Base-by-base conservation (phyloP, 2,329 filamentous ascomycete species). In the Rhytidhysteron rufulum region DNA sequence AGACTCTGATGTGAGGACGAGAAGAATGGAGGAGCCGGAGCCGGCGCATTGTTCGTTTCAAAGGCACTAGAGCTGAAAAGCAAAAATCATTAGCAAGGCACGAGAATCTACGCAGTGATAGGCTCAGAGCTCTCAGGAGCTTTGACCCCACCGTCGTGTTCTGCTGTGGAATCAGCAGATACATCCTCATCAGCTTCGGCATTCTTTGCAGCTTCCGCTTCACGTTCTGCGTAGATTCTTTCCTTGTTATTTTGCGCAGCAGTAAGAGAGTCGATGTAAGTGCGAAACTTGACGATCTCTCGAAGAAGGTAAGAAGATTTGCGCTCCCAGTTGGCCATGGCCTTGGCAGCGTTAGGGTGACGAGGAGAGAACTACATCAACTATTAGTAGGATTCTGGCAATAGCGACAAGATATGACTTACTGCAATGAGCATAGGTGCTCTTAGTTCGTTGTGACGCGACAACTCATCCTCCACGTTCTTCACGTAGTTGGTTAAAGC, bases 291-390 rank as follows among this genome's bases (percentile, higher is more conserved):
- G 65, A 97, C 89, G 63, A 94, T 96, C 70, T 98, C 93, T 25
- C 87, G 77, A 10, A 97, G 75, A 30, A 98, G 71, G 61, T 97
- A 95, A 21, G 87, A 84, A 41, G 88, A 94, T 71, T 97, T 97
- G 58, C 86, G 83, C 72, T 98, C 90, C 91, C 93, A 98, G 66
- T 98, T 98, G 16, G 83, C 77, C 86, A 97, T 91, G 13, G 91
- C 88, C 66, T 86, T 90, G 47, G 72, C 73, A 13, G 83, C 79
- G 57, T 97, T 97, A 27, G 80, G 77, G 45, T 91, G 85, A 21
- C 89, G 80, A 3, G 88, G 86, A 11, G 88, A 89, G 62, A 94
- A 97, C 76, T 79, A 47, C 17, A 35, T 25, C 5, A 22, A 32
- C 25, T 25, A 47, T 60, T 39, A 61, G 54, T 38, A 29, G 25